Base-by-base conservation (phyloP, 257 asterid species). In the Solanum ahanhuiri region DNA sequence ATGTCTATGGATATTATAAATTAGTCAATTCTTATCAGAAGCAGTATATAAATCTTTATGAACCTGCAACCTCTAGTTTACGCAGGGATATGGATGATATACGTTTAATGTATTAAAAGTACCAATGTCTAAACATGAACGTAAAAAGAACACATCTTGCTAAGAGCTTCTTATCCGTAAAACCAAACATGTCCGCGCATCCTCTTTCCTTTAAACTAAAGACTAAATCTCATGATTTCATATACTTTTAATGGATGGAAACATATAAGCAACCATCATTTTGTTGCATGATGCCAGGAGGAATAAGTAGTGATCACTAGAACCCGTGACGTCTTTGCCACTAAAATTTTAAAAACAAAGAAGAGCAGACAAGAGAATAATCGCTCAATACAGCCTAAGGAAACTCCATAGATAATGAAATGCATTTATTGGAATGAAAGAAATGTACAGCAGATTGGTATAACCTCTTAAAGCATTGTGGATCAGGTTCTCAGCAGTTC, bases 381-480 rank as follows among this genome's bases (percentile, higher is more conserved):
- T 43, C 37, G 1, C 14, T 23, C 37, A 14, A 41, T 77, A 77
- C 31, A 43, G 23, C 37, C 7, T 25, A 77, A 77, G 83, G 37
- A 3, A 28, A 79, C 66, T 79, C 66, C 41, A 79, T 9, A 28
- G 15, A 23, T 9, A 43, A 79, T 79, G 84, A 79, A 79, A 79
- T 79, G 84, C 39, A 79, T 18, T 51, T 85, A 84, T 69, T 81
- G 45, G 75, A 88, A 83, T 82, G 83, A 70, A 18, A 48, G 34
- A 23, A 48, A 48, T 35, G 66, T 20, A 71, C 7, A 85, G 37
- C 12, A 45, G 82, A 71, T 31, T 45, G 83, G 58, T 77, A 79
- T 41, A 87, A 95, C 98, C 98, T 91, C 83, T 90, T 81, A 95
- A 92, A 63, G 98, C 98, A 89, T 88, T 91, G 83, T 81, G 60